Conservation (phyloP, 2,329 filamentous ascomycete genomes). For the Xylariales sp. region DNA sequence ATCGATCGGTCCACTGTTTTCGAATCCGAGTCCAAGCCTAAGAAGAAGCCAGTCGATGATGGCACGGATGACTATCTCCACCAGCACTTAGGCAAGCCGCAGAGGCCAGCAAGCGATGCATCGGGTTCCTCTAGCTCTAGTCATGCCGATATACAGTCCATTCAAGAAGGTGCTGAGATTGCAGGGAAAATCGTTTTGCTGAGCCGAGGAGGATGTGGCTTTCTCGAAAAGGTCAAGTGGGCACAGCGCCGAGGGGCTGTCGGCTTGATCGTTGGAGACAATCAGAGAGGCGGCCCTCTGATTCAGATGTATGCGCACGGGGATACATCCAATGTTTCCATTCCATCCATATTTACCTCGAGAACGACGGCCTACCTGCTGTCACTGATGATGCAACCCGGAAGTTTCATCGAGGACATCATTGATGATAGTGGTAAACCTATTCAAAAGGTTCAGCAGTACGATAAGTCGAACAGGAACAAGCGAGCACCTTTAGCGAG, state of each 20-base stretch:
- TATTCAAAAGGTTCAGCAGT: constrained; percentile 64
- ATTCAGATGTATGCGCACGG: constrained; percentile 99
- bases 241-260: constrained; percentile 89
- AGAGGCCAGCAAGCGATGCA: constrained; percentile 51
- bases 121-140: constrained; percentile 53
- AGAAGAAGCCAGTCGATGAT: constrained; percentile 65
- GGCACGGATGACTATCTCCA: constrained; percentile 89
- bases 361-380: constrained; percentile 93
- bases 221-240: constrained; percentile 98
- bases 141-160: constrained; percentile 91
- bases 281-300: constrained; percentile 86
- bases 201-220: constrained; percentile 93
- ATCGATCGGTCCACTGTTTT: constrained; percentile 46
- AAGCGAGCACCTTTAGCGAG: constrained; percentile 52
- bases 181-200: constrained; percentile 91
- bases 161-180: constrained; percentile 93
- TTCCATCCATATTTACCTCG: constrained; percentile 94
- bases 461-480: constrained; percentile 54
- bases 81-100: constrained; percentile 55
- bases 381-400: constrained; percentile 83
- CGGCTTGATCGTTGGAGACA: constrained; percentile 93
- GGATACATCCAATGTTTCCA: constrained; percentile 93
- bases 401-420: constrained; percentile 70
- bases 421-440: constrained; percentile 70
- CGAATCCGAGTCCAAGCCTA: constrained; percentile 47